Conservation (phyloP, 208 protist species). For the Histomonas meleagridis region DNA sequence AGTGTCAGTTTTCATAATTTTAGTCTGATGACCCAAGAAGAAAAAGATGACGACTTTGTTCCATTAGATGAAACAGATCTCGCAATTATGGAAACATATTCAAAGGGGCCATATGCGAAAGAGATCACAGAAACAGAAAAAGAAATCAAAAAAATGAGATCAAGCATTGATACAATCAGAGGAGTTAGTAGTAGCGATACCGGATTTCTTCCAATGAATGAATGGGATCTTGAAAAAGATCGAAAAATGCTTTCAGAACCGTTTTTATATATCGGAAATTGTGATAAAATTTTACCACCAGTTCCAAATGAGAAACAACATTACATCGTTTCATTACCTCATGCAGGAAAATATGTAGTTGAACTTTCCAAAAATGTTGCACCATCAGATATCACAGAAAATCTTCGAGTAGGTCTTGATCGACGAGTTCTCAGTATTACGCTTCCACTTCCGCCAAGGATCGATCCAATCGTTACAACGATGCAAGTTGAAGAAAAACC, state of each 20-base stretch:
- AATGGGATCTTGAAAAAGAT: slow-evolving; percentile 95
- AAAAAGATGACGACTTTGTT: neutral
- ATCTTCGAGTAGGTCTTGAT: slow-evolving; percentile 83
- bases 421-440: slow-evolving; percentile 96
- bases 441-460: slow-evolving; percentile 95
- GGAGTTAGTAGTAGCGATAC: slow-evolving; percentile 96
- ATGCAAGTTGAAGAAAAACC: slow-evolving; percentile 94
- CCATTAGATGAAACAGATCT: neutral
- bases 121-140: neutral
- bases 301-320: neutral
- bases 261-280: neutral
- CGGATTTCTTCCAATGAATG: slow-evolving; percentile 82
- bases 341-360: slow-evolving; percentile 98
- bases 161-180: slow-evolving; percentile 42
- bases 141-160: neutral
- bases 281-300: neutral
- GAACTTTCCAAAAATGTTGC: slow-evolving; percentile 87
- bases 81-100: neutral
- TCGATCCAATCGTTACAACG: slow-evolving; percentile 98
- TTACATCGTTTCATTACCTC: slow-evolving; percentile 41
- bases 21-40: neutral
- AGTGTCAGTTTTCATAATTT: too few relatives aligned
- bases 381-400: slow-evolving; percentile 97
- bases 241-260: neutral
- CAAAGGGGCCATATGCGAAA: neutral